Percentiles rank a stretch among this genome's conserved stretches.
Conservation (phyloP, 1,139 yeast genomes). For the Zygosaccharomyces sapae region DNA sequence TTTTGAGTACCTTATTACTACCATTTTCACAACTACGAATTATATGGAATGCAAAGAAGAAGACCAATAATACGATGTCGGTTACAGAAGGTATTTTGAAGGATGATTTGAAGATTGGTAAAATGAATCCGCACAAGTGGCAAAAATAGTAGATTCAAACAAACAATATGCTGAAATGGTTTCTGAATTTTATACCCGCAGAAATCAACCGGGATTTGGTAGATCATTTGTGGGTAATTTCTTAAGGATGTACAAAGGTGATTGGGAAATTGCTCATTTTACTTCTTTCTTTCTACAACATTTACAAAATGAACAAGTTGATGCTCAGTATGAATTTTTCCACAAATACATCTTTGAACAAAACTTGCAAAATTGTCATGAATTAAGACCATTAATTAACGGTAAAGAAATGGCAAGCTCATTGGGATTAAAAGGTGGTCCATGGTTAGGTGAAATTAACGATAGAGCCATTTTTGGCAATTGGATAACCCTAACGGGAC, state of each 20-base stretch:
- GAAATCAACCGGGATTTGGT: slow-evolving; percentile 21
- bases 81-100: slow-evolving; percentile 44
- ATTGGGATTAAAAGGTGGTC: slow-evolving; percentile 67
- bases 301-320: slow-evolving; percentile 13
- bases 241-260: slow-evolving; percentile 51
- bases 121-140: slow-evolving; percentile 50
- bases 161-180: slow-evolving; percentile 32
- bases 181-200: slow-evolving; percentile 13
- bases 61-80: slow-evolving; percentile 26
- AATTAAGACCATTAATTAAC: slow-evolving; percentile 54
- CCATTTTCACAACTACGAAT: slow-evolving; percentile 26
- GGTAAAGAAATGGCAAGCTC: slow-evolving; percentile 61
- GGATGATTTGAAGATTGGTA: slow-evolving; percentile 69
- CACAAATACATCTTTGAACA: slow-evolving; percentile 30
- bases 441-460: slow-evolving; percentile 66
- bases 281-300: slow-evolving; percentile 23
- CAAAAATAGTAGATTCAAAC: slow-evolving; percentile 39
- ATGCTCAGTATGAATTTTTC: slow-evolving; percentile 38
- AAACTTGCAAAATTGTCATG: slow-evolving; percentile 43
- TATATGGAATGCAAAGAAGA: slow-evolving; percentile 29
- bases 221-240: slow-evolving; percentile 62
- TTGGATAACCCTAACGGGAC: slow-evolving; percentile 59
- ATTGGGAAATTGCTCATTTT: slow-evolving; percentile 46
- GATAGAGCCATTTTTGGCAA: slow-evolving; percentile 66
- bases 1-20: slow-evolving; percentile 23